Evolutionary conservation across 495 filamentous ascomycete genomes (phyloP).

Genomic region (Talaromyces stipitatus): DNA sequence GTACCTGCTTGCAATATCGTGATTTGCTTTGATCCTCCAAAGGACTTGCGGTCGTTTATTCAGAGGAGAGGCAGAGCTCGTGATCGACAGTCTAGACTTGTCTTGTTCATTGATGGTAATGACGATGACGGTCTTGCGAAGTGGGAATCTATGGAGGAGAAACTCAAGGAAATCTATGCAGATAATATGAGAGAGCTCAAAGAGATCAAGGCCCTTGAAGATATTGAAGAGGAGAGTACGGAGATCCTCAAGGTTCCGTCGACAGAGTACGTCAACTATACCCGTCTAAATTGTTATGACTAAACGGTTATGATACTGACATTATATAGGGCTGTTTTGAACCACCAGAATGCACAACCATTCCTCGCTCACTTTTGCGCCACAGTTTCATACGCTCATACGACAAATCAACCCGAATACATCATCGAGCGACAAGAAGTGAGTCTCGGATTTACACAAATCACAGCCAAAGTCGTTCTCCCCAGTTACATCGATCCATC

Average conservation of each 20-base stretch:
- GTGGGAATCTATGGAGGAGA: constrained; percentile 58
- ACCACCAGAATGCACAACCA: constrained; percentile 57
- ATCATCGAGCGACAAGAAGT: constrained; percentile 16
- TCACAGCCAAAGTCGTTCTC: constrained; percentile 56
- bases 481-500: constrained; percentile 60
- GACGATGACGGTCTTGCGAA: constrained; percentile 29
- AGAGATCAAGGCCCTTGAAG: constrained; percentile 43
- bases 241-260: constrained; percentile 38
- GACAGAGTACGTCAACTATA: constrained; percentile 42
- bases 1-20: constrained; percentile 79
- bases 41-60: constrained; percentile 77
- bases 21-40: constrained; percentile 72
- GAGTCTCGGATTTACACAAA: neutral
- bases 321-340: constrained; percentile 60
- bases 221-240: constrained; percentile 32
- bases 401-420: constrained; percentile 46
- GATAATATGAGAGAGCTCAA: constrained; percentile 53
- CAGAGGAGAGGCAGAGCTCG: constrained; percentile 83
- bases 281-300: neutral
- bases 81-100: constrained; percentile 60
- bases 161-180: constrained; percentile 68
- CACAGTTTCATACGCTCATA: constrained; percentile 50
- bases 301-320: constrained; percentile 10
- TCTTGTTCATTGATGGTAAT: constrained; percentile 49
- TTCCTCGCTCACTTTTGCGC: constrained; percentile 83